Evolutionary conservation across 352 stramenopile genomes (phyloP).

Genomic region (Phytophthora pinifolia): DNA sequence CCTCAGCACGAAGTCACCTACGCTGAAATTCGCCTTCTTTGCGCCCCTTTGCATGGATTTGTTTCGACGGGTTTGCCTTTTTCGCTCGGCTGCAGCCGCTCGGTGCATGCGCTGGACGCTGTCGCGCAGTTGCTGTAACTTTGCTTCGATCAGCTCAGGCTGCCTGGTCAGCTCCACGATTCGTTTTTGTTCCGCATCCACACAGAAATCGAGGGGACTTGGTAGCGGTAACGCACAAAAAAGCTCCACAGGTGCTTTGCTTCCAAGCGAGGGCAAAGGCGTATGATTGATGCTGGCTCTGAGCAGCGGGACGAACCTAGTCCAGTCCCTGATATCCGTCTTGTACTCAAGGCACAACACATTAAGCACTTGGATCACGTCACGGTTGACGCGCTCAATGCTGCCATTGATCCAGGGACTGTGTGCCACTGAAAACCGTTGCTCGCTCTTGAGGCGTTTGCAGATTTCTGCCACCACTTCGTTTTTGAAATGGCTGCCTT

Average conservation of each 20-base stretch:
- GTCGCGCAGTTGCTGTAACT: neutral
- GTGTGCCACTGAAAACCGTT: conserved; percentile 24
- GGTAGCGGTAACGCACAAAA: conserved; percentile 18
- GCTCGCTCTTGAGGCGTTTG: conserved; percentile 10
- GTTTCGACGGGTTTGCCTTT: neutral
- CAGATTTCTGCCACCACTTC: conserved; percentile 17
- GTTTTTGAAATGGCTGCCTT: conserved; percentile 33
- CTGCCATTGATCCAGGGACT: conserved; percentile 34
- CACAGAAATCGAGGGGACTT: conserved; percentile 5
- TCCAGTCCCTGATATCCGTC: conserved; percentile 17
- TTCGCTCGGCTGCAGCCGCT: conserved; percentile 6
- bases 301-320: conserved; percentile 19
- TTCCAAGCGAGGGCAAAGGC: conserved; percentile 16
- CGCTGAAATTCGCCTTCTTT: conserved; percentile 17
- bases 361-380: conserved; percentile 32
- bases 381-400: conserved; percentile 30
- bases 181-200: conserved; percentile 2
- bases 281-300: conserved; percentile 38
- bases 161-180: conserved; percentile 8
- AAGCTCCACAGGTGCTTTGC: conserved; percentile 19
- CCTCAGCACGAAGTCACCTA: conserved; percentile 33
- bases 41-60: neutral
- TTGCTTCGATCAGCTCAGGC: neutral
- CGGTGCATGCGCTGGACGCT: conserved; percentile 20
- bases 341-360: conserved; percentile 21